Base-by-base conservation (phyloP, 257 asterid species). In the Sherardia arvensis region DNA sequence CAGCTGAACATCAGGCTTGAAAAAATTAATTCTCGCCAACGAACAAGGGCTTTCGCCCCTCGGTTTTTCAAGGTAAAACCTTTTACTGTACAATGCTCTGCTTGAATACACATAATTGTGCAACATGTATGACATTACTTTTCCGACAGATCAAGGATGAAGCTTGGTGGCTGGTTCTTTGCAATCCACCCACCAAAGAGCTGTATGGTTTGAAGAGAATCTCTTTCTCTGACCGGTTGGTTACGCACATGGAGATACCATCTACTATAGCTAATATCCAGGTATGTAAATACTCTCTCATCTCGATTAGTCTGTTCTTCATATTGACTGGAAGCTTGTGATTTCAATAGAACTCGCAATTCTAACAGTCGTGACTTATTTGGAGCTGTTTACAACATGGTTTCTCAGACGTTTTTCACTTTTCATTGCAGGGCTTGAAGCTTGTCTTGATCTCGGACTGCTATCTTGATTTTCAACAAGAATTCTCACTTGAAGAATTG, bases 91-190 rank as follows among this genome's bases (percentile, higher is more conserved):
- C 34, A 6, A 38, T 64, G 34, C 0, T n/a, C n/a, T 43, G 17
- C 51, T 43, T 14, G 51, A 53, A 29, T 62, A 32, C 8, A 29
- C n/a, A 47, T 26, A 56, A 61, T 14, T 43, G 51, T 15, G 53
- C 55, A 71, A 65, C 64, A 22, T 43, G 25, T 68, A 70, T 71
- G 72, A 83, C 64, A 51, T 33, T 61, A 58, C 69, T 33, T 26
- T 64, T 36, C 68, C 67, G 53, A 55, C 87, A 92, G 99, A 80
- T 85, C 54, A 92, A 89, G 89, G 88, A 89, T 62, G 99, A 92
- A 81, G 95, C 96, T n/a, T 92, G 99, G 99, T 89, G 99, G 99
- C 76, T 89, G 79, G 78, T 92, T 70, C 86, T 92, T 49, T 87
- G 90, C 69, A 89, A 84, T 71, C 79, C 84, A 67, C 62, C 91